Evolutionary conservation across 2,329 filamentous ascomycete species (phyloP), one percentile per base, ranked within the genome.

Genomic region (Thielaviopsis populi): DNA sequence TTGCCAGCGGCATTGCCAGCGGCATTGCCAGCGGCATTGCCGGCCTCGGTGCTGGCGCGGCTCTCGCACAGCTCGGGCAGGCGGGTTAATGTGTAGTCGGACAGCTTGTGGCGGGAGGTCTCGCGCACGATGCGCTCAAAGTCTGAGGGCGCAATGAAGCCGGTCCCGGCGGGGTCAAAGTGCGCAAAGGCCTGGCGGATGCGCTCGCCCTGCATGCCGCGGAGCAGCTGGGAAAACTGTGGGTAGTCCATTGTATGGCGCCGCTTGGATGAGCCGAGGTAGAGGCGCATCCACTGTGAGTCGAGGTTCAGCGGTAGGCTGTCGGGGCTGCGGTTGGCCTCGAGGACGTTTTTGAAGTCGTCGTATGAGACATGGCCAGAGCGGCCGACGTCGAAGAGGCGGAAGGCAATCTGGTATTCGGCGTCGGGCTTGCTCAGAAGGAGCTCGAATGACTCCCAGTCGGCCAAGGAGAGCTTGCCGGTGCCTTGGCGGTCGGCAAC

Each of bases 401-500:
- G 89, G 78, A 97, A 99, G 17, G 94, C 92, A 70, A 99, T 96
- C 75, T 97, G 91, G 77, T 99, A 99, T 77, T 99, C 94, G 74
- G 94, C 94, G 72, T 97, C 94, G 67, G 94, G 88, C 77, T 96
- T 97, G 69, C 82, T 81, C 66, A 99, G 85, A 68, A 99, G 83
- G 78, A 95, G 95, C 77, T 96, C 89, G 75, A 97, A 99, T 68
- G 88, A 87, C 58, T 83, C 85, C 91, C 92, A 99, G 77, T 99
- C 94, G 66, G 84, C 79, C 63, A 97, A 77, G 69, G 78, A 88
- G 69, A 99, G 80, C 69, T 82, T 85, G 68, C 91, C 91, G 54
- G 79, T 79, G 69, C 79, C 82, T 68, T 83, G 83, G 70, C 89
- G 84, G 75, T 99, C 94, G 70, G 94, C 94, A 65, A 99, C 88